phyloP scores from a whole-genome alignment of 805 yeast species.

The Tetrapisispora nanseiensis region DNA sequence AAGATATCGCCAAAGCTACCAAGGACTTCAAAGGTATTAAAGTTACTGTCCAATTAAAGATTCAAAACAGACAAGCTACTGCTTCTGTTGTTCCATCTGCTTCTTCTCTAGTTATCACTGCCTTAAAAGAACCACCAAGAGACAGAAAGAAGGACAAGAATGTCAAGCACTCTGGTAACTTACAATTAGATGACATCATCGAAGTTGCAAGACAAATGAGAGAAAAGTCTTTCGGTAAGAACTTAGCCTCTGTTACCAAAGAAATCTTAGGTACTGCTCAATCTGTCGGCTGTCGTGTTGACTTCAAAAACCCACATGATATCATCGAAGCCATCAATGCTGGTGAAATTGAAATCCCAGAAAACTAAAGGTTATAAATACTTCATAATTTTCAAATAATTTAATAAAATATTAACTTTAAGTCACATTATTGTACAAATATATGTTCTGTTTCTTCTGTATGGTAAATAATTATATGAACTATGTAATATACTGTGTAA shows the following conservation, averaged over 20 bases:
- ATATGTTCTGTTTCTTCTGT: too few relatives aligned
- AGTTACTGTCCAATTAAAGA: constrained; percentile 96
- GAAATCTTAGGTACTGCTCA: constrained; percentile 99
- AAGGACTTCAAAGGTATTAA: constrained; percentile 97
- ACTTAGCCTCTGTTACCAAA: constrained; percentile 91
- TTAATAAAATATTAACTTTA: constrained; percentile 3
- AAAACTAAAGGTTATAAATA: constrained; percentile 20
- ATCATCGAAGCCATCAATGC: constrained; percentile 96
- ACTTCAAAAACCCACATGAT: constrained; percentile 98
- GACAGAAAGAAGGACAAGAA: constrained; percentile 99
- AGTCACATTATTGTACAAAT: too few relatives aligned
- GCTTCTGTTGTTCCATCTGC: constrained; percentile 99
- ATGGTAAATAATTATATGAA: too few relatives aligned
- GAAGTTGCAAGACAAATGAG: constrained; percentile 97
- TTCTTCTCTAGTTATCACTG: constrained; percentile 96
- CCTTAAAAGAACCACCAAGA: constrained; percentile 99
- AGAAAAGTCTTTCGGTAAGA: constrained; percentile 97
- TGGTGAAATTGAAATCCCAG: constrained; percentile 81
- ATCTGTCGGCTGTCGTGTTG: constrained; percentile 98
- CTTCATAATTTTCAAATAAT: constrained; percentile 6
- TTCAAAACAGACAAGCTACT: constrained; percentile 99
- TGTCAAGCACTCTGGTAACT: constrained; percentile 98
- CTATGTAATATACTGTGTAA: too few relatives aligned
- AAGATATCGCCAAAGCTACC: constrained; percentile 99
- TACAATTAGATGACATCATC: constrained; percentile 90